Conservation (phyloP, 495 filamentous ascomycete genomes). For the Daldinia caldariorum region DNA sequence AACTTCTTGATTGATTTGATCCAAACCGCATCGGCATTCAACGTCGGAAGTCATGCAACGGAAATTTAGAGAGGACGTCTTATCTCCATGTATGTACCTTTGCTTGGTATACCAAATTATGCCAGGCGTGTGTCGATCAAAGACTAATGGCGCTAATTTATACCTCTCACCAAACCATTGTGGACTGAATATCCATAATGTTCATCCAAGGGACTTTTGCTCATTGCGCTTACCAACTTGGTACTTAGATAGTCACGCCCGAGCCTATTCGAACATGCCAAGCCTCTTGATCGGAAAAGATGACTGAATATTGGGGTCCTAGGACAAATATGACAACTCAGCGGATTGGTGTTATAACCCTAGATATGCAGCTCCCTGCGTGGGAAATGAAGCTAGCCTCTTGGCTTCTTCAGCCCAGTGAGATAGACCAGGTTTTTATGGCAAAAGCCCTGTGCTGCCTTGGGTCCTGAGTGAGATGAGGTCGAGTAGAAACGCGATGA, state of each 20-base stretch:
- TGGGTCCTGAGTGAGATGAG: constrained; percentile 16
- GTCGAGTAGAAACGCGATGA: constrained; percentile 11
- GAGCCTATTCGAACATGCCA: constrained; percentile 1
- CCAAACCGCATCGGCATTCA: not conserved
- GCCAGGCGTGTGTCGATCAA: constrained; percentile 17
- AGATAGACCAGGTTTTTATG: constrained; percentile 20
- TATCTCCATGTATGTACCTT: not conserved
- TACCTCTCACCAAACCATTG: constrained; percentile 10
- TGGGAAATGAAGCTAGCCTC: constrained; percentile 16
- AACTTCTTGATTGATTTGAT: not conserved
- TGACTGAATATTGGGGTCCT: constrained; percentile 21
- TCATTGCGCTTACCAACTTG: constrained; percentile 9
- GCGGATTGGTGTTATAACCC: constrained; percentile 22
- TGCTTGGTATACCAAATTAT: not conserved
- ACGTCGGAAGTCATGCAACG: not conserved
- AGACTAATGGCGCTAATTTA: constrained; percentile 3
- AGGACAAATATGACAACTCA: constrained; percentile 17
- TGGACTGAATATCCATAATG: constrained; percentile 7
- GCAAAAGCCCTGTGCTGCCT: constrained; percentile 12
- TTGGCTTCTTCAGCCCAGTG: constrained; percentile 36
- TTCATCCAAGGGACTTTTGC: constrained; percentile 16
- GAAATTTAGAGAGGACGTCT: not conserved
- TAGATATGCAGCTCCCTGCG: constrained; percentile 26
- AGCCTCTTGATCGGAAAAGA: constrained; percentile 15
- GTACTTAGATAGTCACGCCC: constrained; percentile 25